Base-by-base conservation (phyloP, 2,329 filamentous ascomycete genomes). In the Pseudovirgaria hyperparasitica region DNA sequence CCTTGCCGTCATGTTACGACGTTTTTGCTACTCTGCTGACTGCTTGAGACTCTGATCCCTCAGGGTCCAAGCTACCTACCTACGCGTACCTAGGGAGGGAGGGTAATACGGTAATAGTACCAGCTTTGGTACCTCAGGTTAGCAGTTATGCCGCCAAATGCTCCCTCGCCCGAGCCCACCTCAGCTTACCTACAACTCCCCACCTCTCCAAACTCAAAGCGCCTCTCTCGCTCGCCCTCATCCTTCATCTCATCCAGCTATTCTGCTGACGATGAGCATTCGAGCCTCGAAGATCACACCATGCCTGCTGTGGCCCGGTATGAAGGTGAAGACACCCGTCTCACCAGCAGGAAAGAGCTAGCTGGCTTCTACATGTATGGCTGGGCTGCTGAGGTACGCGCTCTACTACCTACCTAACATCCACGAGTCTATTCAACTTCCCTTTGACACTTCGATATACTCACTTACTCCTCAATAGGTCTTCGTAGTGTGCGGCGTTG, bases 291-390 rank as follows among this genome's bases (percentile, higher is more conserved):
- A 22, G 44, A 51, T 16, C 27, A 39, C 20, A 38, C 33, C 36
- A 41, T n/a, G 15, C 33, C 32, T 16, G 16, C 13, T 6, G 18
- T 8, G 12, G 60, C 70, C 29, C 65, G 71, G 31, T 93, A 92
- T 52, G 65, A 67, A 3, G 84, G 81, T 35, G 84, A 96, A 52
- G 90, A 98, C 54, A 81, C 75, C 14, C 70, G 87, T n/a, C 71
- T 80, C 29, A 96, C 90, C 7, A 93, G 82, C 52, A 62, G 60
- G 41, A 87, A 80, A 54, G 90, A 98, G 67, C 69, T 96, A 33
- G 65, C 75, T 20, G 90, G 87, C 42, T 98, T 92, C 82, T 98
- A 96, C 57, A 78, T 79, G 51, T 96, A 96, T 61, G 81, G 81
- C 22, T 96, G 92, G 66, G 90, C 90, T 14, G 85, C 87, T 12